Evolutionary conservation across 2,329 filamentous ascomycete genomes (phyloP), one percentile per base, ranked within the genome.

Genomic region (Ilyonectria mors-panacis): DNA sequence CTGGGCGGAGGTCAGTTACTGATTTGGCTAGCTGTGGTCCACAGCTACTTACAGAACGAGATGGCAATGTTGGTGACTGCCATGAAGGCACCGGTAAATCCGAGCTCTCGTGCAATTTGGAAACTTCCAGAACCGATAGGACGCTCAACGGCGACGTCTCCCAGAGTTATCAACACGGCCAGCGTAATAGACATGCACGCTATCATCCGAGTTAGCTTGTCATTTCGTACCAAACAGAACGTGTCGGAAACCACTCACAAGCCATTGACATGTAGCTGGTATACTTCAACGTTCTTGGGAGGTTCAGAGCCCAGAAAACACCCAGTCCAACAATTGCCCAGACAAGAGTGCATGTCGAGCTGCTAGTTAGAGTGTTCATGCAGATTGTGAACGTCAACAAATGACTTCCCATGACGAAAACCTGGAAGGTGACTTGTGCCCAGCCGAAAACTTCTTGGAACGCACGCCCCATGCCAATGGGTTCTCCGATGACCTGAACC

Each of bases 351-450:
- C 91, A 93, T 0, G 86, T 85, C 0, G 84, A 85, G 72, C 89
- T 86, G 42, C 84, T 78, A 1, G 89, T 90, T 54, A 93, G 81
- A 2, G 85, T 88, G 75, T 92, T 92, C 78, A 92, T 83, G 75
- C 89, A 90, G 68, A 92, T 89, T 35, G 85, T 87, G 80, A 91
- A 92, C 0, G 89, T 91, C 59, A 92, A 81, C n/a, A 93, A 79
- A 75, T 93, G 92, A 64, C 88, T 90, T 5, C 86, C 89, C 86
- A 92, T 91, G 76, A 92, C 86, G 76, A 93, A 92, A 33, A 93
- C 79, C 55, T 92, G 83, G 76, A 92, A 89, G 45, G 91, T 80
- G 21, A 87, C 83, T 75, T 91, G 88, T 1, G 84, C 87, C 68
- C 85, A 81, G 12, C 89, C 90, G 63, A 91, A 84, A 44, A 93